Evolutionary conservation across 2,329 filamentous ascomycete species (phyloP).

Genomic region (Colletotrichum karsti): DNA sequence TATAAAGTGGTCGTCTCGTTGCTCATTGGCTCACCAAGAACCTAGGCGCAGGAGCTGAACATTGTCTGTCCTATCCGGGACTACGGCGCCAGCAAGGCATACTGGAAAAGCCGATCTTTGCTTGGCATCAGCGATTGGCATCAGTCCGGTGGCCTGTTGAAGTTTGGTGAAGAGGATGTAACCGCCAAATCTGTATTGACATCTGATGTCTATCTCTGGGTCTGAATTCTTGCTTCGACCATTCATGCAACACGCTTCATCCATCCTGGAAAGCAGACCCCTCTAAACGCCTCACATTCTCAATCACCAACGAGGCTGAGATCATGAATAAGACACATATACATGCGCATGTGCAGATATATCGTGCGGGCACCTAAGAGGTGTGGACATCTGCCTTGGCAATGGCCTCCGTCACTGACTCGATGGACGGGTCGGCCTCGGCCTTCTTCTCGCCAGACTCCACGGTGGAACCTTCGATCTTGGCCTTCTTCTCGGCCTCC

Average conservation of each 20-base stretch:
- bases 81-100: neutral
- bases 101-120: neutral
- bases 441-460: conserved; percentile 35
- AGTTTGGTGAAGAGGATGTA: too few species aligned
- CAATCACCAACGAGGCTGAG: neutral
- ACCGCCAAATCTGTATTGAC: neutral
- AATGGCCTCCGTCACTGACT: conserved; percentile 34
- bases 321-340: too few species aligned
- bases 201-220: neutral
- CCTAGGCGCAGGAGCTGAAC: neutral
- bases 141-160: too few species aligned
- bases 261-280: neutral
- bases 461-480: conserved; percentile 18
- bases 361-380: conserved; percentile 11
- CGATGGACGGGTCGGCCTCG: conserved; percentile 34
- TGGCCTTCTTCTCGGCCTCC: conserved; percentile 31
- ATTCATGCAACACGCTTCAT: accelerated
- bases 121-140: neutral
- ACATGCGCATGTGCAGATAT: too few species aligned
- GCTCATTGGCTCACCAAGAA: too few species aligned
- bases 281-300: neutral
- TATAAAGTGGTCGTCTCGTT: too few species aligned
- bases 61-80: neutral
- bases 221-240: neutral
- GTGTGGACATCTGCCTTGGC: conserved; percentile 36